Base-by-base conservation (phyloP, 768 basidiomycete genomes). In the Sporobolomyces phaffii region DNA sequence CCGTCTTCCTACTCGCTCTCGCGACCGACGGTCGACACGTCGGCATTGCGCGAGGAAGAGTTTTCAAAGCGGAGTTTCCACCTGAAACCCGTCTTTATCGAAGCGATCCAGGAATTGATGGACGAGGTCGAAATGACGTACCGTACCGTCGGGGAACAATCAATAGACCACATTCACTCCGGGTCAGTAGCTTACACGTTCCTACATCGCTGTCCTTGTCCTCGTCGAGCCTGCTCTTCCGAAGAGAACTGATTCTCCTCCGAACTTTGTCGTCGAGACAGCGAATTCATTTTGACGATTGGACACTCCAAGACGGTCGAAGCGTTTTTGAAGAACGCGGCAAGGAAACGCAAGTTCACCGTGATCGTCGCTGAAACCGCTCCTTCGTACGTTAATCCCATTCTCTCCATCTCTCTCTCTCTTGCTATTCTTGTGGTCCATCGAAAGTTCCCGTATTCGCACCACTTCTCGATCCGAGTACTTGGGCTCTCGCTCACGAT, bases 71-170 rank as follows among this genome's bases (percentile, higher is more conserved):
- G 77, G 50, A 73, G 70, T 48, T 62, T 57, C 47, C 62, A 61
- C 40, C 77, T 98, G 57, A 96, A 93, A 78, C 94, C 94, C 3
- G 87, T 96, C 1, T 82, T 99, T 60, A 91, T 97, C 83, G 91
- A 96, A 77, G 96, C 92, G 10, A 93, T 99, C 57, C 89, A 94
- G 75, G 94, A 97, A 75, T 89, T 97, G 22, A 82, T 96, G 49
- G 91, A 96, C 72, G 96, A 99, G 78, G 81, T 99, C 41, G 93
- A 96, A 77, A 92, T 90, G 3, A 93, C 94, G 1, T 91, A 97
- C 73, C 90, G 96, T 72, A 92, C 88, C 73, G 87, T 98, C 24
- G 89, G 90, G 13, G 94, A 90, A 80, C 90, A 89, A 73, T 91
- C 93, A 3, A 88, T 85, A 78, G 92, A 96, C 77, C 93, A 98